Base-by-base conservation (phyloP, 192 early-diverging fungal species). In the Rhizophlyctis rosea region DNA sequence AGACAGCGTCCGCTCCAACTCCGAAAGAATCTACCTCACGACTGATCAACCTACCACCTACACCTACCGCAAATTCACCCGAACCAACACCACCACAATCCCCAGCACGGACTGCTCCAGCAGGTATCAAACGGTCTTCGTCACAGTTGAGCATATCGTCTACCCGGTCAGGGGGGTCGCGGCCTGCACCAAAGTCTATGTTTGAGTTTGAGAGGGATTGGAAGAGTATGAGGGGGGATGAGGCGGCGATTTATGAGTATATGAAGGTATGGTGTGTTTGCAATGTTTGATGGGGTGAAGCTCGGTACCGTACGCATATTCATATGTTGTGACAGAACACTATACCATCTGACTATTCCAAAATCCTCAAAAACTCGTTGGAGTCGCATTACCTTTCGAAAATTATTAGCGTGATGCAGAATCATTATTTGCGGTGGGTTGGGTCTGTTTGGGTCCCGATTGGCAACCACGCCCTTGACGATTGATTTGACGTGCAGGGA, bases 191-290 rank as follows among this genome's bases (percentile, higher is more conserved):
- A 11, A 72, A 51, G n/a, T 86, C 81, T 13, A 82, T 83, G 51
- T 77, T 72, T 62, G 89, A 91, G 50, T 89, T 90, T 62, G 83
- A 89, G 54, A 70, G 86, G 4, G 84, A 88, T 52, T 91, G 88
- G 87, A 86, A 84, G 59, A 76, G 73, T 50, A 74, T 82, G 27
- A 80, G 75, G 54, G 51, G 58, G 53, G 79, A 82, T 7, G 61
- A 65, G 23, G 67, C 70, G 11, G 53, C 73, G 7, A 56, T 86
- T 14, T 89, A 85, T 60, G 55, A 68, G 2, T 85, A 86, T 50
- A 62, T 90, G 36, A 86, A 88, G 74, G 86, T 88, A 76, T 3
- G 52, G n/a, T n/a, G n/a, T n/a, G n/a, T n/a, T n/a, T n/a, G n/a
- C n/a, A n/a, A n/a, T n/a, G n/a, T n/a, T n/a, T n/a, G n/a, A n/a